Percentiles rank a stretch among this genome's conserved stretches.
Conservation (phyloP, 345 rosid species). For the Populus nigra region DNA sequence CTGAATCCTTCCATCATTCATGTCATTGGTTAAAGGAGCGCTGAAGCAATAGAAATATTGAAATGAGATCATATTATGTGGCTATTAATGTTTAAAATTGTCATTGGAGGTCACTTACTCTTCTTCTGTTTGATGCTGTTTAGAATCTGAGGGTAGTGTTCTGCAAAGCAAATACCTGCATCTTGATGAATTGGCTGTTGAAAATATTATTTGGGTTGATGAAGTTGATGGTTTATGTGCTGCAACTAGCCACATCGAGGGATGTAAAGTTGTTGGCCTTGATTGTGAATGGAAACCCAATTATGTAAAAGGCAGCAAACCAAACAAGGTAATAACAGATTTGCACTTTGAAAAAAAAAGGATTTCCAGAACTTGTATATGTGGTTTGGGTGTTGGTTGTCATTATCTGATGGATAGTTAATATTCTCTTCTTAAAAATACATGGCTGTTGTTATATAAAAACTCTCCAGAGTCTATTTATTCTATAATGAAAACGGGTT, state of each 20-base stretch:
- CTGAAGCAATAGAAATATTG: neutral
- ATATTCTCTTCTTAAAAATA: neutral
- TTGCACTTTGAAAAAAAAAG: neutral
- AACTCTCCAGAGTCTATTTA: neutral
- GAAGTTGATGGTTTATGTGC: slow-evolving; percentile 47
- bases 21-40: neutral
- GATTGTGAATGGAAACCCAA: slow-evolving; percentile 99
- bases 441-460: neutral
- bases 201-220: slow-evolving; percentile 79
- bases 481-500: slow-evolving; percentile 2
- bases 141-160: slow-evolving; percentile 52
- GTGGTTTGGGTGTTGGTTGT: neutral
- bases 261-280: slow-evolving; percentile 71
- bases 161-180: slow-evolving; percentile 45
- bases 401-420: neutral
- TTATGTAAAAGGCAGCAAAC: slow-evolving; percentile 64
- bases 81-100: neutral
- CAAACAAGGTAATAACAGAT: slow-evolving; percentile 56
- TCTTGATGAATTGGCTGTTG: slow-evolving; percentile 60
- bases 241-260: slow-evolving; percentile 61
- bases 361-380: no score
- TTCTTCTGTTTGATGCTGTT: slow-evolving; percentile 23
- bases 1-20: neutral
- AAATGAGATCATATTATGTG: neutral
- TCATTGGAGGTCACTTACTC: slow-evolving; percentile 5